Base-by-base conservation (phyloP, 306 rosid genomes). In the Trifolium repens region DNA sequence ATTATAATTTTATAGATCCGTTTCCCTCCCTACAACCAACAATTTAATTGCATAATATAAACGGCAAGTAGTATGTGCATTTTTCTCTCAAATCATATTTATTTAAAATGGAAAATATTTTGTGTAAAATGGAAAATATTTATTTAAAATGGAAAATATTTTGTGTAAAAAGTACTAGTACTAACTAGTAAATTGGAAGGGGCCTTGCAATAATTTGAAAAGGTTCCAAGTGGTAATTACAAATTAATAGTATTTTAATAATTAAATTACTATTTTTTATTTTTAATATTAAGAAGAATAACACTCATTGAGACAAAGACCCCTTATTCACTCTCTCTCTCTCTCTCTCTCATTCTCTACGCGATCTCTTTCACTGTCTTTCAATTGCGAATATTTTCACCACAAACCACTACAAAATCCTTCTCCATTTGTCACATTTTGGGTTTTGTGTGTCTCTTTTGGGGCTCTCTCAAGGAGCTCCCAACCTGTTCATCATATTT, bases 291-390 rank as follows among this genome's bases (percentile, higher is more conserved):
- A 63, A 35, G 13, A 76, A 74, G 79, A 78, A 85, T 76, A 75
- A 83, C 81, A 71, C 78, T 76, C 80, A 37, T 64, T 76, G 80
- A 78, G 81, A 82, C 78, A 40, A 35, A 75, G 81, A 71, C 84
- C 84, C 61, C 49, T 52, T 82, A 54, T 27, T 79, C 87, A 68
- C 80, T 54, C 64, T 12, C 81, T 8, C 35, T 35, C 11, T 61
- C 32, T 59, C 13, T 30, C 47, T 73, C 80, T 64, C 80, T 78
- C 85, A 69, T 70, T 77, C 80, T 72, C 61, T 79, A 72, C 88
- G 88, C 89, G 88, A 91, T 90, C 89, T 86, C 86, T 86, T 79
- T 82, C 91, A 74, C 83, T 78, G 69, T 57, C 80, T 69, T 67
- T 65, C 81, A 84, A 83, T 84, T 89, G 73, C 78, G 78, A 81